Base-by-base conservation (phyloP, 2,329 filamentous ascomycete genomes). In the Pezicula radicicola region DNA sequence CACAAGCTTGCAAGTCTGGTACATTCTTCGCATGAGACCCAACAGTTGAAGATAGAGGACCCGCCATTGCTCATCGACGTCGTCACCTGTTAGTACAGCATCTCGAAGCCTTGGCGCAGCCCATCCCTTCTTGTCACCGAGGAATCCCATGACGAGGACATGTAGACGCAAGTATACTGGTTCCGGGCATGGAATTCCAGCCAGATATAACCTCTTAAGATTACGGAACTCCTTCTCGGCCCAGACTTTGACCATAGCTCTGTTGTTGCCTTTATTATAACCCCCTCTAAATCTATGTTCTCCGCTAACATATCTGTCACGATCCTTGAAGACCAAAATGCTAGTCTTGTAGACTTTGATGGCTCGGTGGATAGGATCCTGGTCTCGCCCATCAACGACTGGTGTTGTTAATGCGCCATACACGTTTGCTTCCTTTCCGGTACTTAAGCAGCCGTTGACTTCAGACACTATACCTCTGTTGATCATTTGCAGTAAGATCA, bases 261-360 rank as follows among this genome's bases (percentile, higher is more conserved):
- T 84, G 74, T 91, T 96, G 72, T 91, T 96, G 60, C 88, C 88
- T 76, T 97, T 97, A 73, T 93, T 94, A 68, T 93, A 94, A 46
- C 93, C 93, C 55, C 85, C 80, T 61, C 90, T 84, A 77, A 99
- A 99, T 21, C 94, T 81, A 72, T 92, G 91, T 72, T 99, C 94
- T 59, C 94, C 94, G 1, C 88, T 88, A 56, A 99, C 94, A 71
- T 99, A 99, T 64, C 91, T 88, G 72, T 97, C 92, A 53, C 94
- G 83, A 72, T 99, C 94, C 74, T 97, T 97, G 83, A 99, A 99
- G 21, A 95, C 91, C 30, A 99, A 76, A 58, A 99, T 99, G 50
- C 89, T 89, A 7, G 94, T 99, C 80, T 99, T 99, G 83, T 99
- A 99, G 47, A 99, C 90, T 74, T 99, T 99, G 77, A 97, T 91